Base-by-base conservation (phyloP, 225 moss, liverwort and hornwort species). In the Rhytidiadelphus loreus region DNA sequence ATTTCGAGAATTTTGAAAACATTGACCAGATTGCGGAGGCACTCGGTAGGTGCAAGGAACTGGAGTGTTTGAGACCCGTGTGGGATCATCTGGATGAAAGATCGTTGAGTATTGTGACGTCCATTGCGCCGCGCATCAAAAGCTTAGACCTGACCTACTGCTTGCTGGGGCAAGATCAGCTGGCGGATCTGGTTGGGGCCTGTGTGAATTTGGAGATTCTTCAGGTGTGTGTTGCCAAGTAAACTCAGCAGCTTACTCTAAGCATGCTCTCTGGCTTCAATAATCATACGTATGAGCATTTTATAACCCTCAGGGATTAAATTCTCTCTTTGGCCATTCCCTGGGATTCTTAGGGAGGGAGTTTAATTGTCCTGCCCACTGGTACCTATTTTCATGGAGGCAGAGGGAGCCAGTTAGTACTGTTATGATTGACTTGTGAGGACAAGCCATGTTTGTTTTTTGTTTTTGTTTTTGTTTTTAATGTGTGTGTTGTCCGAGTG, bases 151-250 rank as follows among this genome's bases (percentile, higher is more conserved):
- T 94, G n/a, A 94, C 93, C 44, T 94, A 87, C 87, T 83, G 90
- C 39, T 25, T 92, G 32, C 91, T 93, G 28, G 91, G 76, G 39
- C 92, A 94, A 85, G 80, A 66, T 8, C 87, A 93, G 77, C 87
- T 94, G 37, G 86, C 88, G 56, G 73, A 87, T 65, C 87, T 93
- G 81, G 83, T 94, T 41, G 89, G 94, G 23, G 66, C 87, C 37
- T 94, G 93, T 89, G 87, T 92, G 57, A 94, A 92, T 57, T 75
- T 94, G 83, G 91, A 93, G 64, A 88, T 90, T 29, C 94, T 94
- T 71, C 91, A 94, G 93, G 94, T 94, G 68, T 83, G 83, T 58
- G 77, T 70, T 61, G 61, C 70, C 30, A 83, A 60, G 23, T 35
- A 25, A 32, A 56, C 68, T 68, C 39, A 39, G 82, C 16, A 50